Conservation (phyloP, 2,329 filamentous ascomycete species). For the Fusarium setosum region DNA sequence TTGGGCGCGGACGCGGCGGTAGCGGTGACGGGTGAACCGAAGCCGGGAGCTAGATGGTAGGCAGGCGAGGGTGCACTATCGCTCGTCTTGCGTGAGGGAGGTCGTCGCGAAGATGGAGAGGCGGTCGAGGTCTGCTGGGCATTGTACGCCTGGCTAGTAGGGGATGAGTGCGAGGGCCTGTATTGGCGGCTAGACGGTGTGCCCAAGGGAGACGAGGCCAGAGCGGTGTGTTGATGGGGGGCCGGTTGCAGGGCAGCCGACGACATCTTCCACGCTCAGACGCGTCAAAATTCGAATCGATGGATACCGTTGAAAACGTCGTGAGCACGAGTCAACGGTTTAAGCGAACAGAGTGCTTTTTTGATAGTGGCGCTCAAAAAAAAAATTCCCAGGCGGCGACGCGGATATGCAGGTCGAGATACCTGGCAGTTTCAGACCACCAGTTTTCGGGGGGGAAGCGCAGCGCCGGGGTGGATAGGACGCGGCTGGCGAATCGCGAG, state of each 20-base stretch:
- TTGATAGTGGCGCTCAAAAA: conserved; percentile 29
- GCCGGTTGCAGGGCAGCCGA: conserved; percentile 72
- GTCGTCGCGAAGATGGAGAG: conserved; percentile 65
- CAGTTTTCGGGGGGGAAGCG: conserved; percentile 33
- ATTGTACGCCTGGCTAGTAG: conserved; percentile 68
- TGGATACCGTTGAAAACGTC: conserved; percentile 13
- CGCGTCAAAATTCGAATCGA: conserved; percentile 35
- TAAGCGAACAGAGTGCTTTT: conserved; percentile 23
- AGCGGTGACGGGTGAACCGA: conserved; percentile 61
- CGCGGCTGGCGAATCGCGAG: conserved; percentile 37
- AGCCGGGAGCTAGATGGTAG: conserved; percentile 54
- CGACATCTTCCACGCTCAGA: conserved; percentile 50
- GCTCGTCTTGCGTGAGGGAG: conserved; percentile 63
- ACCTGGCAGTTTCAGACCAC: conserved; percentile 44
- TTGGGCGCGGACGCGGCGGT: conserved; percentile 52
- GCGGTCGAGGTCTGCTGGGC: conserved; percentile 59
- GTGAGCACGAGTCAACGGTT: conserved; percentile 16
- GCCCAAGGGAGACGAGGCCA: conserved; percentile 61
- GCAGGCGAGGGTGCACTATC: conserved; percentile 56
- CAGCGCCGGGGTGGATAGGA: conserved; percentile 35
- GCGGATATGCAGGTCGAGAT: conserved; percentile 45
- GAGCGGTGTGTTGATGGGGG: conserved; percentile 64
- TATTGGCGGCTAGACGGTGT: conserved; percentile 64
- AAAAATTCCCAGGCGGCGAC: conserved; percentile 35
- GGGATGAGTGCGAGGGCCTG: conserved; percentile 62